phyloP scores from a whole-genome alignment of 2,329 filamentous ascomycete genomes.

The Microcyclosporella mali region DNA sequence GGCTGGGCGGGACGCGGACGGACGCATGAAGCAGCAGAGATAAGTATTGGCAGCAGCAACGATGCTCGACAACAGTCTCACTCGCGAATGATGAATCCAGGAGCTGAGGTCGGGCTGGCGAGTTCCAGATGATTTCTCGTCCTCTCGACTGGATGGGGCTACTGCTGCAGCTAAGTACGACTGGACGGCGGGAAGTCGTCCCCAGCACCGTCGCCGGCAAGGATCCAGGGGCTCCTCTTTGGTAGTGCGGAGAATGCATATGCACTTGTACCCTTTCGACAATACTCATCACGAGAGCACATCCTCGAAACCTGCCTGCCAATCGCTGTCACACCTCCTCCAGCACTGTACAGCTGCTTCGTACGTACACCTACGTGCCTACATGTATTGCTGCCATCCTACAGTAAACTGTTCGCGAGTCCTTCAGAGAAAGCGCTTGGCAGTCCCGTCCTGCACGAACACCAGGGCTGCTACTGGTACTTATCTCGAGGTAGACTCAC shows the following conservation, averaged over 20 bases:
- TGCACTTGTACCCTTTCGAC: constrained; percentile 11
- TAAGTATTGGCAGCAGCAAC: no score
- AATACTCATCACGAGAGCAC: constrained; percentile 13
- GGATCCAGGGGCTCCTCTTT: constrained; percentile 16
- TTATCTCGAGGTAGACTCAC: not conserved
- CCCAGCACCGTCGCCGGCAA: constrained; percentile 14
- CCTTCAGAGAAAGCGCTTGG: not conserved
- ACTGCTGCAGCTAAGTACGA: constrained; percentile 11
- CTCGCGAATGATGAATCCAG: not conserved
- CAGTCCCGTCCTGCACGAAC: not conserved
- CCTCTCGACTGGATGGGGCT: constrained; percentile 1
- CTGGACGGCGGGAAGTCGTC: constrained; percentile 6
- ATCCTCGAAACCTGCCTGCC: constrained; percentile 11
- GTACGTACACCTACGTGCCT: constrained; percentile 7
- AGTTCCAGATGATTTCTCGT: not conserved
- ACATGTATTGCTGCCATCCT: no score
- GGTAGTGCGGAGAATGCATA: constrained; percentile 17
- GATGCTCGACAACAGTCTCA: no score
- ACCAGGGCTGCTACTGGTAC: constrained; percentile 3
- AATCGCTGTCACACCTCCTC: constrained; percentile 10
- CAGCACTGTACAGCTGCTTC: constrained; percentile 11
- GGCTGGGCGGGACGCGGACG: not conserved
- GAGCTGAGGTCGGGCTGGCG: constrained; percentile 1
- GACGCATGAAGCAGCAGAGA: not conserved
- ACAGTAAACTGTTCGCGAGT: constrained; percentile 1